Conservation (phyloP, 2,329 filamentous ascomycete genomes). For the Tolypocladium album region DNA sequence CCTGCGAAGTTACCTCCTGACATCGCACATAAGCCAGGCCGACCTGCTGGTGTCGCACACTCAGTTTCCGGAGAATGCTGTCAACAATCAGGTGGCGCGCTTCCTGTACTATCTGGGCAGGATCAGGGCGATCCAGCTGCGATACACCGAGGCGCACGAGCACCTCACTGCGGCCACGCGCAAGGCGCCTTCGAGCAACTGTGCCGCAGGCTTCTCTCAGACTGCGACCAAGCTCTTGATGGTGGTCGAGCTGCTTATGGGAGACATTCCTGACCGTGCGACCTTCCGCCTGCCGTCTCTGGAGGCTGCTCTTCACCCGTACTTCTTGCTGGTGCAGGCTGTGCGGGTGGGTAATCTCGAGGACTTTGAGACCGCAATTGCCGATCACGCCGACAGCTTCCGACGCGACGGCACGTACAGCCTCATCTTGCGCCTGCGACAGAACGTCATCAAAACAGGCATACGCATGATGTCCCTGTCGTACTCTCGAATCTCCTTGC, state of each 20-base stretch:
- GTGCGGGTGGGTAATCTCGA: conserved; percentile 94
- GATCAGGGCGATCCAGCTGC: conserved; percentile 90
- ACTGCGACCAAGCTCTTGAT: conserved; percentile 93
- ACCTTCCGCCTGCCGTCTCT: conserved; percentile 85
- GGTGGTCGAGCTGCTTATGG: conserved; percentile 95
- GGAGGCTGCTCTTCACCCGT: conserved; percentile 81
- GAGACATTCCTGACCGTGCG: conserved; percentile 91
- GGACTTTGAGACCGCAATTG: conserved; percentile 81
- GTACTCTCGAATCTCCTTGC: conserved; percentile 92
- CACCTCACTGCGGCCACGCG: conserved; percentile 87
- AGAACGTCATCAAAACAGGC: conserved; percentile 99
- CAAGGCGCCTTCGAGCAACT: conserved; percentile 83
- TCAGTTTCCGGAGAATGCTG: conserved; percentile 84
- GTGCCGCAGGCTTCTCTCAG: conserved; percentile 89
- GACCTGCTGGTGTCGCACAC: conserved; percentile 94
- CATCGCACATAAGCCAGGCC: conserved; percentile 93
- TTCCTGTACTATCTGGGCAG: conserved; percentile 97
- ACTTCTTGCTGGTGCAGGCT: conserved; percentile 87
- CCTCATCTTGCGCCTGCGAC: conserved; percentile 82
- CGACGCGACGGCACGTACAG: conserved; percentile 92
- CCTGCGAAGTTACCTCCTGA: conserved; percentile 90
- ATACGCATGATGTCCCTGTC: conserved; percentile 98
- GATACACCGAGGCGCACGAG: conserved; percentile 94
- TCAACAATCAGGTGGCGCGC: conserved; percentile 95
- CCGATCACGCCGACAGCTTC: conserved; percentile 73